These are phyloP conservation scores for Myxozyma udenii DNA, from an alignment of 805 yeast species.

Conservation along the genomic window DNA sequence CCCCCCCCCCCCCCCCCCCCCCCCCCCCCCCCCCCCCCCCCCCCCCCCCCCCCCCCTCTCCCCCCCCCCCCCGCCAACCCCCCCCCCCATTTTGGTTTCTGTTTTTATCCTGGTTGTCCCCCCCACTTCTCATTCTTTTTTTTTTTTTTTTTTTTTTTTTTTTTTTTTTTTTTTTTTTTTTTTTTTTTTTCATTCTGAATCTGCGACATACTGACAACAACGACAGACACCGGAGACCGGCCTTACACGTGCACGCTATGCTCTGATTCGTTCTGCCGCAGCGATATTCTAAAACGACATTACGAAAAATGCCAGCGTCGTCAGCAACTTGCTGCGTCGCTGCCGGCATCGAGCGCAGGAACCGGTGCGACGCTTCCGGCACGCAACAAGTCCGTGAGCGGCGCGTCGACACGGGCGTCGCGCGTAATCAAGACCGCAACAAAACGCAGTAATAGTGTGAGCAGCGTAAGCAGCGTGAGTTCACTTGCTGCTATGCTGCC, in stretches of 20 bases:
- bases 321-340: no score
- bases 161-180: not conserved
- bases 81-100: constrained; percentile 1
- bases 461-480: no score
- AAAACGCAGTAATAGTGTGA: no score
- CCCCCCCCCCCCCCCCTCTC: not conserved
- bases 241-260: constrained; percentile 79
- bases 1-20: not conserved
- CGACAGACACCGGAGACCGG: constrained; percentile 65
- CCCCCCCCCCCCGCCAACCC: not conserved
- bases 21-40: not conserved
- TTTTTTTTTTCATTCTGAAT: no score
- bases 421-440: no score
- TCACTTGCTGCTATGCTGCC: no score
- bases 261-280: constrained; percentile 51
- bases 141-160: not conserved
- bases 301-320: constrained; percentile 32
- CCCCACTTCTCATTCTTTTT: not conserved
- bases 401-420: no score
- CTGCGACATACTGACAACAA: no score
- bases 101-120: not conserved
- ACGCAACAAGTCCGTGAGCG: no score
- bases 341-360: no score
- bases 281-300: constrained; percentile 78
- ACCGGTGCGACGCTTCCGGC: no score